Evolutionary conservation across 495 filamentous ascomycete species (phyloP).

Genomic region (Neurospora sp.): DNA sequence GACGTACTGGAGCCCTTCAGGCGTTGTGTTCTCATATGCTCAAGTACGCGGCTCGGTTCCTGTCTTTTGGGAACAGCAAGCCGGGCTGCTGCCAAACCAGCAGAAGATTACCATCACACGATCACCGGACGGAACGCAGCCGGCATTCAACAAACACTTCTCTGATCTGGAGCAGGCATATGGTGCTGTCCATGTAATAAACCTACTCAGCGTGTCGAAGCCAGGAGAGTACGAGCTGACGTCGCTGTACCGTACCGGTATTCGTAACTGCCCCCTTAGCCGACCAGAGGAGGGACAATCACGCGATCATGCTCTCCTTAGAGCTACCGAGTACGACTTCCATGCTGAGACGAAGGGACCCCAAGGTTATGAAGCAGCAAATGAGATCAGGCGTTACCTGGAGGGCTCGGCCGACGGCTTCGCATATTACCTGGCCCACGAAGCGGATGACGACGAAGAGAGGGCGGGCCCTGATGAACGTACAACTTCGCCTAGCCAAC

Average conservation of each 20-base stretch:
- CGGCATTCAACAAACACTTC: conserved; percentile 93
- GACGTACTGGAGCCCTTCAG: conserved; percentile 61
- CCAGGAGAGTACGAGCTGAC: conserved; percentile 75
- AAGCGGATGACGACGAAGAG: conserved; percentile 39
- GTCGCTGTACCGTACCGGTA: conserved; percentile 62
- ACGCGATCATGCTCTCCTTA: conserved; percentile 60
- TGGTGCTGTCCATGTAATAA: conserved; percentile 82
- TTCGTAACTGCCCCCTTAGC: conserved; percentile 57
- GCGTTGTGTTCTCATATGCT: conserved; percentile 82
- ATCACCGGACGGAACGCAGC: conserved; percentile 82
- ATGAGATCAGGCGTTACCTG: conserved; percentile 63
- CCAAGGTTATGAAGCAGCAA: conserved; percentile 78
- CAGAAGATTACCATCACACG: conserved; percentile 91
- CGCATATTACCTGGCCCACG: conserved; percentile 79
- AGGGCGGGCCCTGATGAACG: not conserved
- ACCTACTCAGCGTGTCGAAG: conserved; percentile 81
- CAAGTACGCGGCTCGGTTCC: conserved; percentile 89
- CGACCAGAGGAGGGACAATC: conserved; percentile 31
- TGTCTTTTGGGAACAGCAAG: conserved; percentile 91
- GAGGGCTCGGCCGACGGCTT: conserved; percentile 71
- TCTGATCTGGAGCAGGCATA: conserved; percentile 72
- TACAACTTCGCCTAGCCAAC: conserved; percentile 17
- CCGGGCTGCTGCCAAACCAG: conserved; percentile 80
- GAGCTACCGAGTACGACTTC: conserved; percentile 83
- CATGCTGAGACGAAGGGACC: conserved; percentile 87